Evolutionary conservation across 768 basidiomycete genomes (phyloP), one percentile per base, ranked within the genome.

Genomic region (Collybia nuda): DNA sequence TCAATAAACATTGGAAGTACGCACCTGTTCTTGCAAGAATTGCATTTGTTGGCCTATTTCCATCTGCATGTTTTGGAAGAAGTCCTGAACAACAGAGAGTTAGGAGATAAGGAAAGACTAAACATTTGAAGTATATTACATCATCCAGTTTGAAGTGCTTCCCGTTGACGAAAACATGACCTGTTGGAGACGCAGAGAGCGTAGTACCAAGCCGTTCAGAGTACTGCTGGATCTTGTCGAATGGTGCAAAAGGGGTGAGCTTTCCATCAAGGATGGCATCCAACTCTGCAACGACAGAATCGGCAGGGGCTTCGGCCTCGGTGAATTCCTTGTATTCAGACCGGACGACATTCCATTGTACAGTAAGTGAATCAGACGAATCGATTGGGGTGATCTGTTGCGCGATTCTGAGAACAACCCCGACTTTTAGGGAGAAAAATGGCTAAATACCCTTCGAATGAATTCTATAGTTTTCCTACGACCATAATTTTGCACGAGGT

Each of bases 111-210:
- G 9, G 22, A 15, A n/a, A 48, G 21, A 28, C n/a, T 4, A 18
- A 5, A 3, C n/a, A 29, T 12, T 29, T 17, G 8, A 22, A n/a
- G 14, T 23, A 15, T 45, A 37, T 57, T 57, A 90, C 92, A 47
- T 88, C 87, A 55, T 80, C 77, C 42, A 92, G 64, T 11, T 78
- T 66, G 45, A 83, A 75, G 63, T 88, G 79, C 60, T 86, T 93
- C n/a, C 95, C 95, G 59, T 98, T 96, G 61, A 96, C 74, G 66
- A 98, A 96, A 3, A 77, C 83, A 55, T 90, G 84, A 0, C 93
- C 94, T 2, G 65, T 65, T 0, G 71, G 58, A 1, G 72, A 62
- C 8, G 64, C 50, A 1, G 64, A 64, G 5, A 70, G 45, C 0
- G 72, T 74, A 2, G 81, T 71, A 8, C 79, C 81, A 18, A 95